Conservation (phyloP, 371 early-diverging fungal species). For the Mucor irregularis region DNA sequence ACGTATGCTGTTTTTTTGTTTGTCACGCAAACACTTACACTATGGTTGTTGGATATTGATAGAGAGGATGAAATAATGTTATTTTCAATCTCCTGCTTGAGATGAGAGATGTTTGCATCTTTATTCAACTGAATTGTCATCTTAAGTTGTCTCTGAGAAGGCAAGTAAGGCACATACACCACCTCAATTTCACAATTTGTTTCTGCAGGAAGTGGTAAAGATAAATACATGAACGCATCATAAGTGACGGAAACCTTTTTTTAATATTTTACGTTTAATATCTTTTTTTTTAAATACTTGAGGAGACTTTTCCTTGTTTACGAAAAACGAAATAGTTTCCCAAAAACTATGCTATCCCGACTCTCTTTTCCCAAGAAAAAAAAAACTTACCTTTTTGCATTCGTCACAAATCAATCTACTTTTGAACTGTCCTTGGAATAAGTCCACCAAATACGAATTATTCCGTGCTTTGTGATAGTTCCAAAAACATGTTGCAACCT, state of each 20-base stretch:
- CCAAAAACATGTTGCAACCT: slow-evolving; percentile 69
- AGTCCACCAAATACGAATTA: slow-evolving; percentile 83
- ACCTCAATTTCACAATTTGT: slow-evolving; percentile 32
- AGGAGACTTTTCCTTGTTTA: too few relatives aligned
- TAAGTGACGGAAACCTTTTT: slow-evolving; percentile 54
- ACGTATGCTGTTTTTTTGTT: background rate
- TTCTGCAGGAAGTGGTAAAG: slow-evolving; percentile 48
- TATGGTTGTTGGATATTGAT: background rate
- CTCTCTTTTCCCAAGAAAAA: too few relatives aligned
- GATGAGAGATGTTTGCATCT: slow-evolving; percentile 49
- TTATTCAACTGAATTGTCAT: slow-evolving; percentile 25
- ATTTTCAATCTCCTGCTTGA: slow-evolving; percentile 24
- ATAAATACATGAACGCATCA: slow-evolving; percentile 63
- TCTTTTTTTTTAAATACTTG: too few relatives aligned
- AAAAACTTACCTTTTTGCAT: slow-evolving; percentile 62
- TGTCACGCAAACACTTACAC: background rate
- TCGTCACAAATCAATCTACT: slow-evolving; percentile 78
- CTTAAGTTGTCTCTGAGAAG: slow-evolving; percentile 18
- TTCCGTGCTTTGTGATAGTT: slow-evolving; percentile 74
- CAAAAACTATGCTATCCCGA: too few relatives aligned
- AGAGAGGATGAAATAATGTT: background rate
- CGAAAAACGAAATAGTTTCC: too few relatives aligned
- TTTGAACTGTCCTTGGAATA: slow-evolving; percentile 88
- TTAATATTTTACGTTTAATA: too few relatives aligned
- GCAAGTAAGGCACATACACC: slow-evolving; percentile 44